Evolutionary conservation across 2,329 filamentous ascomycete species (phyloP), one percentile per base, ranked within the genome.

Genomic region (Colletotrichum eremochloae): DNA sequence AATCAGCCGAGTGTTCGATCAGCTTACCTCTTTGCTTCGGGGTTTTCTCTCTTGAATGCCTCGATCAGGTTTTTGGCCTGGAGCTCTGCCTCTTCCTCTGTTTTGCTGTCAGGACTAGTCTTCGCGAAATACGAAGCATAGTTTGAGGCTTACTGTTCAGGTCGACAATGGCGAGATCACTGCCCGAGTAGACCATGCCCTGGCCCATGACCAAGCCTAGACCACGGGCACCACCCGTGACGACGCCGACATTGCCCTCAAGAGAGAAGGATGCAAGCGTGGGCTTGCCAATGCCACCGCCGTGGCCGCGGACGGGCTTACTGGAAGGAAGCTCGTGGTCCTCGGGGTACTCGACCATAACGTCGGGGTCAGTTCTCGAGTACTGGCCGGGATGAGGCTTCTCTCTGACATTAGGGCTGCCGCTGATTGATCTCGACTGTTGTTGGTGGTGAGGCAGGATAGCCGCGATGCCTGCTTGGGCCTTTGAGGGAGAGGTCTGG

Each of bases 171-270:
- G 96, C 96, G 74, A 98, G 87, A 81, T 97, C 92, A 12, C 94
- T 93, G 64, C 96, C 96, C 66, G 93, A 96, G 65, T 94, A 92
- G 65, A 97, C 93, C 82, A 97, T 90, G 58, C 93, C 95, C 85
- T 97, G 95, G 63, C 93, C 93, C 93, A 98, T 98, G 76, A 97
- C 95, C 73, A 98, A 86, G 50, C 96, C 96, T 70, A 98, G 83
- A 9, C 96, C 96, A 79, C 95, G 88, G 36, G 96, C 96, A 79
- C 95, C 96, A 64, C 96, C 96, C 1, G 96, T 98, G 50, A 98
- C 93, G 52, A 98, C 86, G 58, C 91, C 94, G 11, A 95, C 93
- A 79, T 92, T 92, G 73, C 91, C 93, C 80, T 97, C 93, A 44
- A 98, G 89, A 11, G 94, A 96, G 84, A 98, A 98, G 55, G 90